phyloP scores from a whole-genome alignment of 768 basidiomycete species.

The Termitomyces sp. region DNA sequence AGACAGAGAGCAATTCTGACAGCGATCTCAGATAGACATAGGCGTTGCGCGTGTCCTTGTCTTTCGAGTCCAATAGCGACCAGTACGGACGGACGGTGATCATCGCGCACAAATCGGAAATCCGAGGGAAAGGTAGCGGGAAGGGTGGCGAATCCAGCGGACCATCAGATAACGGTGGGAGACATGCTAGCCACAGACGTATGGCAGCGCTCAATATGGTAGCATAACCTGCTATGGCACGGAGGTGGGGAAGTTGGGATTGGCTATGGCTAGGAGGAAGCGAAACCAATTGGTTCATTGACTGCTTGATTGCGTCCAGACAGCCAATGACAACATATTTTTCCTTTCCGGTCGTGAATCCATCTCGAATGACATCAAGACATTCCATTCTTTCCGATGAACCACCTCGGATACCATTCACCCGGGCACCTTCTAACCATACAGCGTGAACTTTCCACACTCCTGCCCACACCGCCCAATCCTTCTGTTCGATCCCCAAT shows the following conservation, averaged over 20 bases:
- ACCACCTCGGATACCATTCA: conserved; percentile 70
- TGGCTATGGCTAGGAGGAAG: conserved; percentile 9
- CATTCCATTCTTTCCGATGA: conserved; percentile 52
- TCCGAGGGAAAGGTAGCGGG: conserved; percentile 49
- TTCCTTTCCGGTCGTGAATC: conserved; percentile 40
- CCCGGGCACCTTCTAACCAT: conserved; percentile 74
- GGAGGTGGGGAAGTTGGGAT: conserved; percentile 18
- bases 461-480: conserved; percentile 42
- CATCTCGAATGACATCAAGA: conserved; percentile 29
- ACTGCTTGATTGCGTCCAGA: conserved; percentile 28
- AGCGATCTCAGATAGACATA: conserved; percentile 48
- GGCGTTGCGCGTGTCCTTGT: conserved; percentile 15
- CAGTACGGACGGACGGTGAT: conserved; percentile 53
- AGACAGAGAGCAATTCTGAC: conserved; percentile 47
- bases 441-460: conserved; percentile 54
- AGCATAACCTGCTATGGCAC: conserved; percentile 31
- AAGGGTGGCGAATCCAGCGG: conserved; percentile 53
- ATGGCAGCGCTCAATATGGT: conserved; percentile 43
- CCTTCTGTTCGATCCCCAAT: conserved; percentile 27
- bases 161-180: conserved; percentile 38
- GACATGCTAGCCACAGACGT: conserved; percentile 63
- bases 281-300: conserved; percentile 20
- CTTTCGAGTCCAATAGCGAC: conserved; percentile 25
- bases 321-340: conserved; percentile 32
- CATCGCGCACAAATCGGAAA: conserved; percentile 50